Percentiles rank a stretch among this genome's conserved stretches.
Conservation (phyloP, 495 filamentous ascomycete genomes). For the Hypoxylon crocopeplum region DNA sequence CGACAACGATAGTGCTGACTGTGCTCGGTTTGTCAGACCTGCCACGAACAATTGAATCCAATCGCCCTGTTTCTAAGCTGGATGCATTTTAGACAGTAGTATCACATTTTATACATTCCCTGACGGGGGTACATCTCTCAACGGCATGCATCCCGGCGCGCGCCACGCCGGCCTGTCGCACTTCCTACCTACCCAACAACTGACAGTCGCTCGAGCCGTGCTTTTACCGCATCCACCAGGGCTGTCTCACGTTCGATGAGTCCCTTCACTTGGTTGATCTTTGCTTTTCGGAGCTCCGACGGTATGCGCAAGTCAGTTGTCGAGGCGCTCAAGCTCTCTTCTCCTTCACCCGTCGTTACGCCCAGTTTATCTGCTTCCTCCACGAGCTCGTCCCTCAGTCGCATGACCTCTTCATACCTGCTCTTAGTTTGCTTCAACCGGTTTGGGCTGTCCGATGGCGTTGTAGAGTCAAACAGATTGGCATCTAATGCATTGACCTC, state of each 20-base stretch:
- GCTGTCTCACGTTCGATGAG: slow-evolving; percentile 73
- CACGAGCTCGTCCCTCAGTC: slow-evolving; percentile 58
- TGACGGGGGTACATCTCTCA: slow-evolving; percentile 1
- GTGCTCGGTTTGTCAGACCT: slow-evolving; percentile 26
- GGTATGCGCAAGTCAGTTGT: slow-evolving; percentile 61
- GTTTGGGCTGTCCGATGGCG: slow-evolving; percentile 17
- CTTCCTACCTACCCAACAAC: slow-evolving; percentile 29
- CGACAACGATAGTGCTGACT: slow-evolving; percentile 37
- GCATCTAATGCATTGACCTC: slow-evolving; percentile 64
- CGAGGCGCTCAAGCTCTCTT: slow-evolving; percentile 37
- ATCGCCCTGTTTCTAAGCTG: slow-evolving; percentile 34
- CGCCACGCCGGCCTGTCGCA: slow-evolving; percentile 21
- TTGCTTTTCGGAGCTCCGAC: slow-evolving; percentile 69
- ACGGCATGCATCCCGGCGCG: slow-evolving; percentile 17
- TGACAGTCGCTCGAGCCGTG: slow-evolving; percentile 58
- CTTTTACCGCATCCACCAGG: slow-evolving; percentile 60
- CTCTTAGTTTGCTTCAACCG: slow-evolving; percentile 49
- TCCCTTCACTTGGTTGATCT: slow-evolving; percentile 70
- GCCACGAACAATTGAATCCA: slow-evolving; percentile 23
- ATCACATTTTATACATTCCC: slow-evolving; percentile 38
- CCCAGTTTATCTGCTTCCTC: slow-evolving; percentile 53
- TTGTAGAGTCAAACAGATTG: slow-evolving; percentile 53
- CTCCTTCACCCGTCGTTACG: slow-evolving; percentile 37
- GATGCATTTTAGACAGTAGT: slow-evolving; percentile 29
- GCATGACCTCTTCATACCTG: slow-evolving; percentile 56